These are phyloP conservation scores for Meredithiella fracta DNA, from an alignment of 2,329 filamentous ascomycete species.

Conservation along the genomic window DNA sequence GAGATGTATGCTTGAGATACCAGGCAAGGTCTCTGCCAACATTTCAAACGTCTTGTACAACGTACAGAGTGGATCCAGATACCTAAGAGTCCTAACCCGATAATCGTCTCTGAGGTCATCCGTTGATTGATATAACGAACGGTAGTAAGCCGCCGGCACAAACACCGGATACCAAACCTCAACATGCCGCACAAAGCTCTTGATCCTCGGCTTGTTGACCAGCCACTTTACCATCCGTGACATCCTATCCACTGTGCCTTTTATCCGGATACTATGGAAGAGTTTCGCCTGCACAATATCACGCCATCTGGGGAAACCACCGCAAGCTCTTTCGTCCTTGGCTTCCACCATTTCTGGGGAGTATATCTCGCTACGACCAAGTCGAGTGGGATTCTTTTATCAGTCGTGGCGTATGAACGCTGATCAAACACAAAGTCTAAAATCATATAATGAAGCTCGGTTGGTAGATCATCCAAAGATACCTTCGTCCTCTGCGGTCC, in stretches of 20 bases:
- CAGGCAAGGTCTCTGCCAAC: slow-evolving; percentile 37
- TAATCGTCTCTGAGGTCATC: too few species aligned
- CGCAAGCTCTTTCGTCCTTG: background rate
- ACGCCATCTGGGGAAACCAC: background rate
- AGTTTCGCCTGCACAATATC: background rate
- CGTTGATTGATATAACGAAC: too few species aligned
- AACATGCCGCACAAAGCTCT: slow-evolving; percentile 51
- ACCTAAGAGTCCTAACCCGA: too few species aligned
- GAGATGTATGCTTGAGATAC: slow-evolving; percentile 21
- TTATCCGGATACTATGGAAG: background rate
- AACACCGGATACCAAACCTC: slow-evolving; percentile 69
- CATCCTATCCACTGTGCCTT: background rate
- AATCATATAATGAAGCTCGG: background rate
- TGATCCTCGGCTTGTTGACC: slow-evolving; percentile 41
- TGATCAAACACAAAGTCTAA: background rate
- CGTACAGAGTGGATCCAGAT: too few species aligned
- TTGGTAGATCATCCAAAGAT: background rate
- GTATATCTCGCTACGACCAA: too few species aligned
- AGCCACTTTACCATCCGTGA: slow-evolving; percentile 28
- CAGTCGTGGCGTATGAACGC: too few species aligned
- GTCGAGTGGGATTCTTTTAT: too few species aligned
- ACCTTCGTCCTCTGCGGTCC: too few species aligned
- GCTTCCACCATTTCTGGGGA: too few species aligned
- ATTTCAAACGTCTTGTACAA: too few species aligned
- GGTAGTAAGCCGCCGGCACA: background rate